Evolutionary conservation across 768 basidiomycete species (phyloP).

Genomic region (Dentipellis fragilis): DNA sequence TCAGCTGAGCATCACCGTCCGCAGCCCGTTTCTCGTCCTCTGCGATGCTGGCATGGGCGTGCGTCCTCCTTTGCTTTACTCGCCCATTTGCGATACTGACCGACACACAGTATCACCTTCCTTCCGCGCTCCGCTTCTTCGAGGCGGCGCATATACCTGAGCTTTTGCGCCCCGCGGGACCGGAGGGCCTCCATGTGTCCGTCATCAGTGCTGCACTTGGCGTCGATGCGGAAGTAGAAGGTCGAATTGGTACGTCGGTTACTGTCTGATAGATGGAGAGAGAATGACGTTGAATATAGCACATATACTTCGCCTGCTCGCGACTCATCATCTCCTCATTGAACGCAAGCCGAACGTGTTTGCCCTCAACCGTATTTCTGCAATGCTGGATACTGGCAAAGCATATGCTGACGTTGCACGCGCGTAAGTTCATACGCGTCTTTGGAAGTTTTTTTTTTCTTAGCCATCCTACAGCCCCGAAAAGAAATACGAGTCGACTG

Average conservation of each 20-base stretch:
- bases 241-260: not conserved
- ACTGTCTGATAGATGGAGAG: not conserved
- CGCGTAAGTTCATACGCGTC: constrained; percentile 25
- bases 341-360: constrained; percentile 68
- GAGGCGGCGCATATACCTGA: constrained; percentile 66
- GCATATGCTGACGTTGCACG: constrained; percentile 35
- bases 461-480: constrained; percentile 32
- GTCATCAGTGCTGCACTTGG: constrained; percentile 2
- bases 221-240: not conserved
- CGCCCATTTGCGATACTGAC: not conserved
- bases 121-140: constrained; percentile 62
- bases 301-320: constrained; percentile 65
- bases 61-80: constrained; percentile 15
- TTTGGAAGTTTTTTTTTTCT: not conserved
- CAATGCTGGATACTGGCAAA: constrained; percentile 61
- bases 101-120: constrained; percentile 53
- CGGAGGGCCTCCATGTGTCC: constrained; percentile 38
- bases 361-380: constrained; percentile 59
- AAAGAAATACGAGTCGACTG: constrained; percentile 54
- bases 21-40: constrained; percentile 58
- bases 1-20: constrained; percentile 55
- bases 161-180: constrained; percentile 56
- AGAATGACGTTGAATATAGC: constrained; percentile 29
- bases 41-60: constrained; percentile 69
- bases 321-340: constrained; percentile 66